phyloP scores from a whole-genome alignment of 1,284 basidiomycete species.

The Boletus smithii region DNA sequence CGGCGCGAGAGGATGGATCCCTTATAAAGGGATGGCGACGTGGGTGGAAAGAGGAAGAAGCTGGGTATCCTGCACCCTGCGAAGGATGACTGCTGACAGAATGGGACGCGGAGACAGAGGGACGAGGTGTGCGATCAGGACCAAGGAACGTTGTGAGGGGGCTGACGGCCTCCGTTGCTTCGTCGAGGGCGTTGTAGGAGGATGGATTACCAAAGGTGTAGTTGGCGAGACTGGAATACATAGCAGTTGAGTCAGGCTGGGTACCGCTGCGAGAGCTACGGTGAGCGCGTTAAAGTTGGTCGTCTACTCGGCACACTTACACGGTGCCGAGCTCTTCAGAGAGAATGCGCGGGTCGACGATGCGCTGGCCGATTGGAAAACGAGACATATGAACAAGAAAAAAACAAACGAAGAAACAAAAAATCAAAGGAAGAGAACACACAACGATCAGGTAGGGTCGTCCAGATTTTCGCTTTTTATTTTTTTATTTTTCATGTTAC shows the following conservation, averaged over 20 bases:
- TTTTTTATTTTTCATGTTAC: conserved; percentile 5
- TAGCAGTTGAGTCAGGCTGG: neutral
- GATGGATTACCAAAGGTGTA: conserved; percentile 28
- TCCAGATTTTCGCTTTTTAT: conserved; percentile 3
- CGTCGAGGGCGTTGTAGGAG: conserved; percentile 13
- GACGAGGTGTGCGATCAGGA: conserved; percentile 52
- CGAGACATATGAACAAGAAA: conserved; percentile 5
- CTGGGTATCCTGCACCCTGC: conserved; percentile 33
- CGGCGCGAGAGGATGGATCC: neutral
- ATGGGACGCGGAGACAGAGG: conserved; percentile 42
- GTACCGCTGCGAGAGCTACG: no score
- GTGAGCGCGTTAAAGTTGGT: no score
- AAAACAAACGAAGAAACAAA: neutral
- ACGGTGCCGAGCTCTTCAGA: conserved; percentile 28
- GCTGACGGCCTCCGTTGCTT: conserved; percentile 25
- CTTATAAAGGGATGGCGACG: no score
- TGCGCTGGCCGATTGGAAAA: conserved; percentile 26
- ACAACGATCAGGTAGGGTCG: neutral
- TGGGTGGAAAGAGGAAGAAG: conserved; percentile 17
- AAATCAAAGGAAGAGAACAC: neutral
- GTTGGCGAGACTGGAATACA: conserved; percentile 29
- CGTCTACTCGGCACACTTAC: conserved; percentile 8
- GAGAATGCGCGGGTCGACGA: conserved; percentile 31
- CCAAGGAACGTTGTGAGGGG: conserved; percentile 27
- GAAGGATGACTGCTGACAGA: conserved; percentile 40